Evolutionary conservation across 345 rosid genomes (phyloP).

Genomic region (Lumnitzera littorea): DNA sequence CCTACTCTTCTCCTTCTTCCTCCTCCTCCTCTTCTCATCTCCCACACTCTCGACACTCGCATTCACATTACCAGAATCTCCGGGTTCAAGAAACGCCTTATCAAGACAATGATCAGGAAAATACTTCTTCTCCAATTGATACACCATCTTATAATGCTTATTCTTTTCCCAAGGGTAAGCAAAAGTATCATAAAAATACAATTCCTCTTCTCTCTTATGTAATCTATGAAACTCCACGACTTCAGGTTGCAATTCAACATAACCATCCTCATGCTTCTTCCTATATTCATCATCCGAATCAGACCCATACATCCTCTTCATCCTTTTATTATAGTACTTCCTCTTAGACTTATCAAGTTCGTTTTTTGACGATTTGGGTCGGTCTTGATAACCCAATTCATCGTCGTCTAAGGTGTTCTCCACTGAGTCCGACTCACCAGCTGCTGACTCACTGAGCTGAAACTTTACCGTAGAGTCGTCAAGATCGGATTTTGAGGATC

Average conservation of each 20-base stretch:
- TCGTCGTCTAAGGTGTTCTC: too few species aligned
- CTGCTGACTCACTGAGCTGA: too few species aligned
- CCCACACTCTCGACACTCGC: constrained; percentile 11
- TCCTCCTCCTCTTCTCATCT: constrained; percentile 15
- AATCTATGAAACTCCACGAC: constrained; percentile 68
- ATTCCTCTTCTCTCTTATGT: constrained; percentile 88
- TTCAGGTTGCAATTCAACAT: constrained; percentile 78
- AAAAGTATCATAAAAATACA: constrained; percentile 77
- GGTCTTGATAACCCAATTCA: constrained; percentile 3
- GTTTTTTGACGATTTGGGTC: constrained; percentile 18
- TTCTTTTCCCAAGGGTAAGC: constrained; percentile 95
- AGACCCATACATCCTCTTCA: constrained; percentile 78
- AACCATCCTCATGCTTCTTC: constrained; percentile 43
- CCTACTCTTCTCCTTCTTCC: constrained; percentile 11
- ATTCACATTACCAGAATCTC: constrained; percentile 25
- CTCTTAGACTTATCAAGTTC: constrained; percentile 74
- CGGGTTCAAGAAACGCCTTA: constrained; percentile 78
- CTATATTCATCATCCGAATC: constrained; percentile 75
- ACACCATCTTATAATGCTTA: constrained; percentile 95
- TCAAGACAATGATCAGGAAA: constrained; percentile 82
- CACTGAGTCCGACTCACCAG: too few species aligned
- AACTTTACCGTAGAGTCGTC: constrained; percentile 12
- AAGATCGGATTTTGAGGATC: constrained; percentile 17
- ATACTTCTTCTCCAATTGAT: constrained; percentile 94
- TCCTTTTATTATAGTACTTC: constrained; percentile 77